Evolutionary conservation across 495 filamentous ascomycete genomes (phyloP), one percentile per base, ranked within the genome.

Genomic region (Cercophora sp.): DNA sequence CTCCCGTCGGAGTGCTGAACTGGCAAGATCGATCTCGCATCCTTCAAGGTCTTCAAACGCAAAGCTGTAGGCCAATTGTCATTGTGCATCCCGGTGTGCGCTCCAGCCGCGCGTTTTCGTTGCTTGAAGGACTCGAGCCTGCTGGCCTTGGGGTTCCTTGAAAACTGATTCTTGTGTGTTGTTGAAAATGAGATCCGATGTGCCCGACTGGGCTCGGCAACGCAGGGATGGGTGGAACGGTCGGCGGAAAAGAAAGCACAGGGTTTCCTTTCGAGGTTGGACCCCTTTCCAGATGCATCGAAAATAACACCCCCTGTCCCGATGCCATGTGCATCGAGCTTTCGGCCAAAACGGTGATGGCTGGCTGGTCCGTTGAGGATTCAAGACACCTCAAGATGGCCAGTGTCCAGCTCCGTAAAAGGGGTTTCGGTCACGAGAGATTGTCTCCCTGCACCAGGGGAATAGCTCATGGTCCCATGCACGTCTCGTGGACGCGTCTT

Each of bases 201-300:
- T n/a, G 20, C 40, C 16, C 40, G 8, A 32, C 29, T 13, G 34
- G 8, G 22, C 44, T 10, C 44, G 16, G 44, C 26, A 50, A 32
- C 10, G 27, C 47, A 37, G 47, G 46, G 47, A 20, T 40, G 5
- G 47, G 9, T 41, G 20, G 3, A 42, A 54, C 52, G 45, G 41
- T 35, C 40, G 25, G 25, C 24, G 24, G 27, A 32, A 50, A n/a
- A 32, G 44, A 31, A 44, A 43, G 23, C 16, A 43, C 23, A 25
- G 19, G 35, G 23, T 29, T 51, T 40, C 34, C 41, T 51, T 31
- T 51, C n/a, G n/a, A n/a, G n/a, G 29, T 45, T 50, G 27, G 20
- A 29, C 32, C 55, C 55, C 49, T 52, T 57, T 57, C 35, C 49
- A 24, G 43, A 27, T 55, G 52, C 52, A 49, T 50, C 52, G 32